These are phyloP conservation scores for Melastoma malabathricum DNA, from an alignment of 345 rosid genomes.

Conservation along the genomic window DNA sequence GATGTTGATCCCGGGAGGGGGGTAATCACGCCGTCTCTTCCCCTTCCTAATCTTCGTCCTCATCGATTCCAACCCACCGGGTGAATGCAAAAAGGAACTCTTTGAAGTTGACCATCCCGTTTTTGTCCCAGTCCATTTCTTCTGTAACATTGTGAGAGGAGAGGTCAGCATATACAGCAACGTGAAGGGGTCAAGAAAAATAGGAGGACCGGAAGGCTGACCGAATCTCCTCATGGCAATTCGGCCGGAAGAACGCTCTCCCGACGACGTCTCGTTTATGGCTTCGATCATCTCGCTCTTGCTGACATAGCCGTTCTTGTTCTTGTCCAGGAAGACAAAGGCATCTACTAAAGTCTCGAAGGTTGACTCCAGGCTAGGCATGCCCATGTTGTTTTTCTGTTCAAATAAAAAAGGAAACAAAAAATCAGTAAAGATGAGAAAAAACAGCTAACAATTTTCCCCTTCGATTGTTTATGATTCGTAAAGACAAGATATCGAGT, in stretches of 20 bases:
- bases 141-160: conserved; percentile 30
- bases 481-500: too few relatives aligned
- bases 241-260: conserved; percentile 76
- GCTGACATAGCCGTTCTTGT: conserved; percentile 83
- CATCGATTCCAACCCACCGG: conserved; percentile 75
- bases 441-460: neutral
- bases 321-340: conserved; percentile 78
- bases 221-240: conserved; percentile 95
- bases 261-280: conserved; percentile 56
- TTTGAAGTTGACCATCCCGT: conserved; percentile 85
- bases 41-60: conserved; percentile 23
- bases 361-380: conserved; percentile 70
- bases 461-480: neutral
- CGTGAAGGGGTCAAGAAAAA: neutral
- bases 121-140: conserved; percentile 99
- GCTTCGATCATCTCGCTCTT: conserved; percentile 81
- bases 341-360: conserved; percentile 78
- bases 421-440: neutral
- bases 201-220: conserved; percentile 16
- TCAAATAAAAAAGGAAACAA: conserved; percentile 8
- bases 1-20: neutral
- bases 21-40: conserved; percentile 12
- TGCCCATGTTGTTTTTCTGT: conserved; percentile 55
- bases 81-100: conserved; percentile 94
- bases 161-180: neutral